A percentile compares a stretch with the other conserved stretches of the same genome.
These are phyloP conservation scores for Cucumis melo DNA, from an alignment of 306 rosid species.

Conservation along the genomic window DNA sequence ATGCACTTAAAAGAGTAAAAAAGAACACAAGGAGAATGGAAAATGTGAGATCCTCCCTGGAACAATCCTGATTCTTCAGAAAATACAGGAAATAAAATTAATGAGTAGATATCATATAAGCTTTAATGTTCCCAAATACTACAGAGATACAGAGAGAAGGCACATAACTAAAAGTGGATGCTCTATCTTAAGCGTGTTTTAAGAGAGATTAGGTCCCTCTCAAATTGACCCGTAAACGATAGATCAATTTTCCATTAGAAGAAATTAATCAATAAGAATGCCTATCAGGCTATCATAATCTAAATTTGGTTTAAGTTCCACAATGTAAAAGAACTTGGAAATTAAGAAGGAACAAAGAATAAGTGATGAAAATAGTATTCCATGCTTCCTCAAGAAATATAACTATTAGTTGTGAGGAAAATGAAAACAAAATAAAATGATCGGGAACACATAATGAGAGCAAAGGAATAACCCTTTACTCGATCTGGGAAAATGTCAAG, in stretches of 20 bases:
- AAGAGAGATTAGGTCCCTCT: not conserved
- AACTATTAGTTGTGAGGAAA: not conserved
- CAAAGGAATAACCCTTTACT: not conserved
- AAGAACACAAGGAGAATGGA: not conserved
- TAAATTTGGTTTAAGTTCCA: not conserved
- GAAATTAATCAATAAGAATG: not conserved
- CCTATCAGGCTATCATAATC: not conserved
- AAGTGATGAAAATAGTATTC: not conserved
- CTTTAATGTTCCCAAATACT: not conserved
- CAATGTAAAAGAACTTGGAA: not conserved
- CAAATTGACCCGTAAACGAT: not conserved
- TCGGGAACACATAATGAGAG: not conserved
- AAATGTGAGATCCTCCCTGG: not conserved
- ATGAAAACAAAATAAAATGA: not conserved
- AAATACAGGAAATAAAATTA: not conserved
- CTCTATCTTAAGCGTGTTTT: not conserved
- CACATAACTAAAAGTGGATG: not conserved
- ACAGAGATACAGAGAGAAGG: not conserved
- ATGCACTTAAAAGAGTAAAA: constrained; percentile 1
- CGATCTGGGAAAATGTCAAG: not conserved
- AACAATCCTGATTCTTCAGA: not conserved
- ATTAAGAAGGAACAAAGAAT: not conserved
- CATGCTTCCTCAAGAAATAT: not conserved
- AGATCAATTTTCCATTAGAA: not conserved
- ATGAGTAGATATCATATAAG: not conserved